Conservation (phyloP, 2,329 filamentous ascomycete genomes). For the Alternaria novae-zelandiae region DNA sequence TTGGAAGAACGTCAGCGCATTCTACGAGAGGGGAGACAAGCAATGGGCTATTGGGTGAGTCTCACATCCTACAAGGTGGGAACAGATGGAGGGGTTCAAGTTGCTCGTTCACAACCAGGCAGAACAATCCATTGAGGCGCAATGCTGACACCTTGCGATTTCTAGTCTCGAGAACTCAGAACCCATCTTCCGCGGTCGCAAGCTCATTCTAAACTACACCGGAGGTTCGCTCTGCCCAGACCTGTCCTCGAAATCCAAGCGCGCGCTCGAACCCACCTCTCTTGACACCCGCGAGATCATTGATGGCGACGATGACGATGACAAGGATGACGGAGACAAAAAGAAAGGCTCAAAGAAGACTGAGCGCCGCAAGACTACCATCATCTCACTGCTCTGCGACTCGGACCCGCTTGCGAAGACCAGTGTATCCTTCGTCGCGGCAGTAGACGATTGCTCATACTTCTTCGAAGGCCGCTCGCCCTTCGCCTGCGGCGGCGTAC, state of each 20-base stretch:
- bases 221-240: slow-evolving; percentile 56
- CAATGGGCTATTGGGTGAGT: slow-evolving; percentile 77
- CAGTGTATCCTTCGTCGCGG: slow-evolving; percentile 82
- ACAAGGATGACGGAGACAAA: slow-evolving; percentile 42
- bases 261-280: slow-evolving; percentile 29
- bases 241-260: slow-evolving; percentile 28
- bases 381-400: slow-evolving; percentile 94
- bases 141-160: slow-evolving; percentile 20
- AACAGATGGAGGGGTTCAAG: background rate
- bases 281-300: slow-evolving; percentile 48
- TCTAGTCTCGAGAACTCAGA: slow-evolving; percentile 61
- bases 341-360: slow-evolving; percentile 58
- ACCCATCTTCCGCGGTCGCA: slow-evolving; percentile 69
- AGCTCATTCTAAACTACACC: slow-evolving; percentile 61
- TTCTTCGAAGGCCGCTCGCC: slow-evolving; percentile 91
- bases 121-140: background rate
- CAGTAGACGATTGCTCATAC: slow-evolving; percentile 91
- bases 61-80: background rate
- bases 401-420: slow-evolving; percentile 75
- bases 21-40: slow-evolving; percentile 70
- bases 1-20: slow-evolving; percentile 80
- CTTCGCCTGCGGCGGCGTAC: slow-evolving; percentile 79
- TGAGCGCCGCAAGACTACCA: slow-evolving; percentile 74
- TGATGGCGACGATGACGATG: slow-evolving; percentile 48
- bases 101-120: background rate